A percentile compares a stretch with the other conserved stretches of the same genome.
These are phyloP conservation scores for Paraconiothyrium sp. DNA, from an alignment of 2,329 filamentous ascomycete genomes.

Conservation along the genomic window DNA sequence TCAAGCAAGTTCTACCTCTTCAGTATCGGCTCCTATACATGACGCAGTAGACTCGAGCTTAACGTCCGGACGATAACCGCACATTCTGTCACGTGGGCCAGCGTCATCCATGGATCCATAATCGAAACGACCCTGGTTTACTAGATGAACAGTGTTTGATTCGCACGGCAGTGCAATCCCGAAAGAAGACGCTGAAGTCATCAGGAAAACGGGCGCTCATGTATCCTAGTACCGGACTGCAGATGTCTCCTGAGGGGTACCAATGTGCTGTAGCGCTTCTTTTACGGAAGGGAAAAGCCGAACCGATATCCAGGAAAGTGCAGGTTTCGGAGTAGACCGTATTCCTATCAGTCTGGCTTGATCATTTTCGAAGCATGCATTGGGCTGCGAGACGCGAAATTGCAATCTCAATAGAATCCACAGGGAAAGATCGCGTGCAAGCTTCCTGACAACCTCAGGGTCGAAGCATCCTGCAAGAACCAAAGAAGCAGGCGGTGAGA, in stretches of 20 bases:
- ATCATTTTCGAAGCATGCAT: constrained; percentile 58
- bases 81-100: constrained; percentile 41
- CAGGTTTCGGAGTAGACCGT: constrained; percentile 64
- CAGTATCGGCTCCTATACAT: too few relatives aligned
- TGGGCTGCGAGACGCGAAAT: constrained; percentile 61
- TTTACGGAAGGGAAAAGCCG: constrained; percentile 31
- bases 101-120: constrained; percentile 29
- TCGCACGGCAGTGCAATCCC: constrained; percentile 52
- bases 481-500: constrained; percentile 56
- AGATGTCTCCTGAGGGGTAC: constrained; percentile 55
- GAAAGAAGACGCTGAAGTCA: constrained; percentile 46
- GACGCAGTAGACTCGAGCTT: constrained; percentile 19
- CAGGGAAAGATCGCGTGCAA: constrained; percentile 56
- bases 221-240: constrained; percentile 61
- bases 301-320: constrained; percentile 48
- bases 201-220: constrained; percentile 47
- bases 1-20: too few relatives aligned
- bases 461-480: constrained; percentile 60
- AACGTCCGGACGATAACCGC: constrained; percentile 55
- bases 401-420: constrained; percentile 54
- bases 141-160: constrained; percentile 56
- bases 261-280: constrained; percentile 48
- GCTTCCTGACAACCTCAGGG: constrained; percentile 56
- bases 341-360: constrained; percentile 62
- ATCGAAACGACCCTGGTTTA: constrained; percentile 48